A percentile compares a stretch with the other conserved stretches of the same genome.
These are phyloP conservation scores for Leishmania amazonensis DNA, from an alignment of 208 protist genomes.

Conservation along the genomic window DNA sequence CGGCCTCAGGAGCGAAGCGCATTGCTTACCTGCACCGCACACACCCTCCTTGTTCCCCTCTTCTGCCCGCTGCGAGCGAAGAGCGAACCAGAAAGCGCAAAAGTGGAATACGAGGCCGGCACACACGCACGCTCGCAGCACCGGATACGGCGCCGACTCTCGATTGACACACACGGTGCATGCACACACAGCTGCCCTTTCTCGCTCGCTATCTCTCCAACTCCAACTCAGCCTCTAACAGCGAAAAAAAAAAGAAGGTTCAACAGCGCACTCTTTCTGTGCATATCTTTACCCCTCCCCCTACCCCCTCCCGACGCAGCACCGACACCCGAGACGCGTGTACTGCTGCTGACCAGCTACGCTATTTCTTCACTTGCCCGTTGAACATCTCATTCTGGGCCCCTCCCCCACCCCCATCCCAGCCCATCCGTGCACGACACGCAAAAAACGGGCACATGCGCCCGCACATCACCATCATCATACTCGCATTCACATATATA, in stretches of 20 bases:
- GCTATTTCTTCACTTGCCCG: neutral
- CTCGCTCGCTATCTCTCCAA: neutral
- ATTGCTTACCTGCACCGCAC: neutral
- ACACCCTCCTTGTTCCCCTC: neutral
- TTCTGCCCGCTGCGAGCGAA: neutral
- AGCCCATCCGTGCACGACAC: neutral
- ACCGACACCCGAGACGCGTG: neutral
- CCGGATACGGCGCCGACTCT: neutral
- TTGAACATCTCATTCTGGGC: neutral
- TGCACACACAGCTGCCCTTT: neutral
- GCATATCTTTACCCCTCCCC: neutral
- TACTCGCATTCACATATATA: neutral
- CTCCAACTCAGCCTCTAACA: neutral
- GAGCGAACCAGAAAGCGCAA: neutral
- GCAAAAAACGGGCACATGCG: neutral
- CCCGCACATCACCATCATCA: neutral
- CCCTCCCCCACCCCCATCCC: neutral
- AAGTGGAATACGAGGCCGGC: neutral
- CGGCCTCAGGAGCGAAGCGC: neutral
- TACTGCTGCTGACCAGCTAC: neutral
- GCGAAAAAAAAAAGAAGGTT: neutral
- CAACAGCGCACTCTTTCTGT: neutral
- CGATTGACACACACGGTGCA: no score
- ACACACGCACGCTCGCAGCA: neutral
- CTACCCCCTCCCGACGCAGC: neutral